Conservation (phyloP, 169 alveolate species). For the Plasmodium ovale region DNA sequence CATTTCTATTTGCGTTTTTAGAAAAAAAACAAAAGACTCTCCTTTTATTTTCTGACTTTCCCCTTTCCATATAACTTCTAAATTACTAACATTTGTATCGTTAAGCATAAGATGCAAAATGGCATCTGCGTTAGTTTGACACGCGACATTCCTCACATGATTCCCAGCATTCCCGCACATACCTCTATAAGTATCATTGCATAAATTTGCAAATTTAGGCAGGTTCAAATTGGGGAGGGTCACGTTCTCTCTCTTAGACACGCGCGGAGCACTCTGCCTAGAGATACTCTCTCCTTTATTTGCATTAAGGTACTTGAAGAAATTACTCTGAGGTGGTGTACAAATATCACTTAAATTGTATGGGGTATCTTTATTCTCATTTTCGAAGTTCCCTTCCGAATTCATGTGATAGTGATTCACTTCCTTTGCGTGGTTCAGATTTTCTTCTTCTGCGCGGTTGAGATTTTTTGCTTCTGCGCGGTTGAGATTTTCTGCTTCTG, state of each 20-base stretch:
- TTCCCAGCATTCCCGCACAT: not conserved
- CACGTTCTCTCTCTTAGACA: no score
- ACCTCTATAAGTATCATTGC: not conserved
- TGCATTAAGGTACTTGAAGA: slow-evolving; percentile 33
- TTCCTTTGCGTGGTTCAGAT: no score
- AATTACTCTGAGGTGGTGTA: not conserved
- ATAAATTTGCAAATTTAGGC: not conserved
- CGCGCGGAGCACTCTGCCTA: no score
- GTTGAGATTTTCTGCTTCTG: no score
- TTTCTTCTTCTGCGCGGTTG: no score
- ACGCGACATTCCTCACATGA: not conserved
- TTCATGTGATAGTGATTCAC: no score
- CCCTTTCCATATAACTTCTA: slow-evolving; percentile 40
- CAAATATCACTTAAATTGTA: slow-evolving; percentile 16
- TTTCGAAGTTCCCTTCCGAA: not conserved
- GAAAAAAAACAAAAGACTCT: slow-evolving; percentile 11
- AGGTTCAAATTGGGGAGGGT: not conserved
- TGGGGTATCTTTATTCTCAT: slow-evolving; percentile 52
- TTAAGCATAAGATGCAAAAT: slow-evolving; percentile 7
- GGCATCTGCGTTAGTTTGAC: slow-evolving; percentile 9
- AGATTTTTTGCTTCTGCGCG: no score
- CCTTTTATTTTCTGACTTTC: slow-evolving; percentile 14
- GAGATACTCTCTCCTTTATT: not conserved
- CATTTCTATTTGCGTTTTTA: slow-evolving; percentile 36
- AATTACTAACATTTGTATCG: not conserved